A percentile compares a stretch with the other conserved stretches of the same genome.
Conservation (phyloP, 345 rosid genomes). For the Eutrema heterophyllum region DNA sequence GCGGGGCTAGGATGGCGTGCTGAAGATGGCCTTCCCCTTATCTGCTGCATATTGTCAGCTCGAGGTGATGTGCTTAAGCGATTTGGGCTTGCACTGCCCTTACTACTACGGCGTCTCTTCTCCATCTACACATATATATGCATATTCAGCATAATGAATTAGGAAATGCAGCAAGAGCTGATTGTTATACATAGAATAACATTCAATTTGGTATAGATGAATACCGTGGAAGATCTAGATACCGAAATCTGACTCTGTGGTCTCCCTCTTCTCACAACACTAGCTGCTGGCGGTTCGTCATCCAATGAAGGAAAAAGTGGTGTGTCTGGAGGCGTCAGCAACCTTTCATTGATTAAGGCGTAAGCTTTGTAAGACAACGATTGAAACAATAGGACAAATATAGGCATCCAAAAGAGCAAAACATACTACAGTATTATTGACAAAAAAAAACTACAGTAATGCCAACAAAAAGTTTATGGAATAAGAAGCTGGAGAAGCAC, state of each 20-base stretch:
- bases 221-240: constrained; percentile 93
- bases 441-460: not conserved
- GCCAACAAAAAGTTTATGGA: not conserved
- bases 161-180: constrained; percentile 9
- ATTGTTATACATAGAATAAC: constrained; percentile 1
- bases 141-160: not conserved
- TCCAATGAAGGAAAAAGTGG: constrained; percentile 96
- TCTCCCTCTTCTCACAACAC: constrained; percentile 68
- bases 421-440: not conserved
- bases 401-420: not conserved
- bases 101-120: constrained; percentile 81
- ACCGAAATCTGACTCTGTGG: constrained; percentile 84
- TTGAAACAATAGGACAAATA: not conserved
- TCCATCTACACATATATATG: constrained; percentile 62
- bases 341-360: constrained; percentile 53
- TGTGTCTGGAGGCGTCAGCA: constrained; percentile 95
- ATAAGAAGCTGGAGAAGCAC: not conserved
- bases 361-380: constrained; percentile 32
- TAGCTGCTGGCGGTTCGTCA: constrained; percentile 60
- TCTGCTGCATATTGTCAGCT: constrained; percentile 58
- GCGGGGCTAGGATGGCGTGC: constrained; percentile 73
- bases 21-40: constrained; percentile 80
- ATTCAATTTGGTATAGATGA: not conserved
- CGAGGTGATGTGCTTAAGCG: constrained; percentile 90
- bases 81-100: constrained; percentile 96